Evolutionary conservation across 2,329 filamentous ascomycete genomes (phyloP).

Genomic region (Ceratocystis cubensis): DNA sequence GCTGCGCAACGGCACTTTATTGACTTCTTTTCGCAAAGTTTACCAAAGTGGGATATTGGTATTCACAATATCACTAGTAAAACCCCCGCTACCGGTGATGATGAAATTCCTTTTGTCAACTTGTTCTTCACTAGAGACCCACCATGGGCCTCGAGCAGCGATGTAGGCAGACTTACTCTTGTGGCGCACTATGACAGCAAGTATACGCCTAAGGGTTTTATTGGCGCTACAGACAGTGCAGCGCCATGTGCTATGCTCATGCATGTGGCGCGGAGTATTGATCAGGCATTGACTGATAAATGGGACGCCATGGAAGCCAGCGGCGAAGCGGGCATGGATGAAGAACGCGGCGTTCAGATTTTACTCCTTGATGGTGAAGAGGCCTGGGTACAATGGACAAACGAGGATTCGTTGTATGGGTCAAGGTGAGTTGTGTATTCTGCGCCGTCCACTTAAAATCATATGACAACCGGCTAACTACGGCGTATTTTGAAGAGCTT

Average conservation of each 20-base stretch:
- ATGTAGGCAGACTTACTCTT: conserved; percentile 69
- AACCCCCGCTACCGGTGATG: conserved; percentile 61
- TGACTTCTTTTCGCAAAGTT: conserved; percentile 60
- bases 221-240: conserved; percentile 87
- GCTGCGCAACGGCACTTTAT: conserved; percentile 70
- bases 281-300: conserved; percentile 65
- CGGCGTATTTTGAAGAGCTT: conserved; percentile 34
- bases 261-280: conserved; percentile 70
- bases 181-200: conserved; percentile 93
- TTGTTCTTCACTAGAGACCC: conserved; percentile 79
- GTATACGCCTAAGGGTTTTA: conserved; percentile 66
- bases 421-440: conserved; percentile 49
- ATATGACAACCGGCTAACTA: conserved; percentile 1
- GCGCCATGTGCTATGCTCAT: conserved; percentile 89
- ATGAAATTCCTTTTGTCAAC: conserved; percentile 71
- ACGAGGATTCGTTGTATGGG: conserved; percentile 76
- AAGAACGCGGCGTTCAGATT: conserved; percentile 75
- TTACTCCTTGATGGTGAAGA: conserved; percentile 89
- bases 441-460: background rate
- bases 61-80: conserved; percentile 84
- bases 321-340: conserved; percentile 50
- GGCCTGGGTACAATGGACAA: conserved; percentile 70
- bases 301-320: conserved; percentile 61
- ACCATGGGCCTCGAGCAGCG: conserved; percentile 61
- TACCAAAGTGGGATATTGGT: conserved; percentile 67